Percentiles rank a stretch among this genome's conserved stretches.
phyloP scores from a whole-genome alignment of 371 early-diverging fungal species.

The Mucor irregularis region DNA sequence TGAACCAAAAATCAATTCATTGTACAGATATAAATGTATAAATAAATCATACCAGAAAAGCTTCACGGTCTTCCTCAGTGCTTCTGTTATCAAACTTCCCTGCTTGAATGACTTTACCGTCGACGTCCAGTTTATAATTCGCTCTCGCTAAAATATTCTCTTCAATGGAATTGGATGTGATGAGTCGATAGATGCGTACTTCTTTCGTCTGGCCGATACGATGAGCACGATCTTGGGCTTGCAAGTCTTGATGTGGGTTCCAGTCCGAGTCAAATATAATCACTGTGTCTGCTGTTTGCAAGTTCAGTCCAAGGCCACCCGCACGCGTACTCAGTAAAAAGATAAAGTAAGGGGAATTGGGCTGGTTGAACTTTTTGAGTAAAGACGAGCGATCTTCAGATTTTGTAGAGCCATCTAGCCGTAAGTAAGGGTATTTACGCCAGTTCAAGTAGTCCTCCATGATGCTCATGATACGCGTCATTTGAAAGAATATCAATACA shows the following conservation, averaged over 20 bases:
- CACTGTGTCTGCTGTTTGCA: constrained; percentile 99
- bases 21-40: neutral
- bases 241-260: constrained; percentile 99
- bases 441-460: constrained; percentile 93
- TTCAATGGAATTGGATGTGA: constrained; percentile 95
- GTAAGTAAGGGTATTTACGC: constrained; percentile 78
- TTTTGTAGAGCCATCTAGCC: constrained; percentile 96
- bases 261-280: constrained; percentile 99
- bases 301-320: constrained; percentile 99
- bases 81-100: constrained; percentile 98
- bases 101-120: constrained; percentile 98
- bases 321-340: constrained; percentile 99
- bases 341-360: constrained; percentile 83
- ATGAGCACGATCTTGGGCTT: constrained; percentile 99
- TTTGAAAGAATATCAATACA: constrained; percentile 98
- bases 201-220: constrained; percentile 99
- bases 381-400: constrained; percentile 87
- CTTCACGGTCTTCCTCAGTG: constrained; percentile 91
- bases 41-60: constrained; percentile 52
- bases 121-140: constrained; percentile 94
- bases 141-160: constrained; percentile 96
- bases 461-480: constrained; percentile 97
- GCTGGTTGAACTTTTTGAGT: constrained; percentile 83
- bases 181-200: constrained; percentile 96
- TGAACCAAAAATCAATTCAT: neutral